phyloP scores from a whole-genome alignment of 495 filamentous ascomycete genomes.

The Zalerion maritima region DNA sequence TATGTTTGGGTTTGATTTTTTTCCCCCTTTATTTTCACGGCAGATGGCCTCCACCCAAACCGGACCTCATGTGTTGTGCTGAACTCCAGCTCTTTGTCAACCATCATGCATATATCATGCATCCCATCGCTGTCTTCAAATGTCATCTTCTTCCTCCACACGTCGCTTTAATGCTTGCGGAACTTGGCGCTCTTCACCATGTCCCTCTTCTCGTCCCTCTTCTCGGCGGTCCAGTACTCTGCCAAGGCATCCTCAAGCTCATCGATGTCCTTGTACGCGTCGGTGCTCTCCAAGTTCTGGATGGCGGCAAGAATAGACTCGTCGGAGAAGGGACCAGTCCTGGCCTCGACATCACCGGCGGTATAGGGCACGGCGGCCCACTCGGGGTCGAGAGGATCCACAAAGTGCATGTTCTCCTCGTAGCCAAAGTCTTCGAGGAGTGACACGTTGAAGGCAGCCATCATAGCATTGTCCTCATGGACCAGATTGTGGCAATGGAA shows the following conservation, averaged over 20 bases:
- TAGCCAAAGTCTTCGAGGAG: conserved; percentile 32
- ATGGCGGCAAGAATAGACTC: conserved; percentile 15
- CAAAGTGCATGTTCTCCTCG: conserved; percentile 24
- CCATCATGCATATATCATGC: too few species aligned
- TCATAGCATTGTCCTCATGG: conserved; percentile 48
- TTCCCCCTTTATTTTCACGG: too few species aligned
- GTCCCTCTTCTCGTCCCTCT: conserved; percentile 2
- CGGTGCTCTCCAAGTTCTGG: conserved; percentile 13
- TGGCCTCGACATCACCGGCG: conserved; percentile 4
- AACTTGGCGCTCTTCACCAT: conserved; percentile 3
- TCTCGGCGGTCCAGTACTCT: not conserved
- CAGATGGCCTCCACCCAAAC: too few species aligned
- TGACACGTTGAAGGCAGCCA: conserved; percentile 44
- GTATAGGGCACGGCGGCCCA: conserved; percentile 12
- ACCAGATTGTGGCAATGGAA: conserved; percentile 44
- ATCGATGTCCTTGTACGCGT: conserved; percentile 16
- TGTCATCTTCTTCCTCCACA: too few species aligned
- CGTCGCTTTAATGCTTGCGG: too few species aligned
- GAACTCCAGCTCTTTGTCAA: too few species aligned
- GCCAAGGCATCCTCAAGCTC: conserved; percentile 10
- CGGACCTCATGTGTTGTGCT: too few species aligned
- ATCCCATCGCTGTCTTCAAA: too few species aligned
- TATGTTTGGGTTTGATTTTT: too few species aligned
- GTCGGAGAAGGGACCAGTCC: conserved; percentile 6
- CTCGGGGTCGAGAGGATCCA: conserved; percentile 18